A percentile compares a stretch with the other conserved stretches of the same genome.
Conservation (phyloP, 495 filamentous ascomycete genomes). For the Collariella sp. region DNA sequence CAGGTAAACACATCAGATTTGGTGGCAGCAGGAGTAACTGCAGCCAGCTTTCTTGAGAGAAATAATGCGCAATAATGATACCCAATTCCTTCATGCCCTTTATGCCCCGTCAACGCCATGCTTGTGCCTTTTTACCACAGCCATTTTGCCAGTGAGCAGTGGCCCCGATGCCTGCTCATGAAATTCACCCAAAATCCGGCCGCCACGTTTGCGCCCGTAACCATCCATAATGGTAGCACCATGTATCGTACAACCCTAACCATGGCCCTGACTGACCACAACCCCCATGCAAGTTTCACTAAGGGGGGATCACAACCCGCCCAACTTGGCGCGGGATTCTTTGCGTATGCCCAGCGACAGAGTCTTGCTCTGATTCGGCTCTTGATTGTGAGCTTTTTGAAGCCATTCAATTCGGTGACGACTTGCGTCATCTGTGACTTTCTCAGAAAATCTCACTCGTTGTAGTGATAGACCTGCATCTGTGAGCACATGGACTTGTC, state of each 20-base stretch:
- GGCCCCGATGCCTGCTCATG: neutral
- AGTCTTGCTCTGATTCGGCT: no score
- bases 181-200: conserved; percentile 1
- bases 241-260: conserved; percentile 5
- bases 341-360: no score
- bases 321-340: no score
- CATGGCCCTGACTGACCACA: neutral
- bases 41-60: neutral
- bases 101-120: conserved; percentile 12
- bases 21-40: neutral
- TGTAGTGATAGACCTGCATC: conserved; percentile 76
- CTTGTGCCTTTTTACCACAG: neutral
- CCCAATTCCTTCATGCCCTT: conserved; percentile 2
- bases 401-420: no score
- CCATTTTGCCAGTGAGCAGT: neutral
- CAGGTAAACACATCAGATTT: neutral
- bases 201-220: neutral
- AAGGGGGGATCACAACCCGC: no score
- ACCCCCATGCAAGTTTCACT: no score
- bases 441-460: conserved; percentile 52
- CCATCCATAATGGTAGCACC: neutral
- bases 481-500: conserved; percentile 19
- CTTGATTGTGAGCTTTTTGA: no score
- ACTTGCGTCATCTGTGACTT: neutral
- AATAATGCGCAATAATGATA: conserved; percentile 1